Evolutionary conservation across 768 basidiomycete species (phyloP).

Genomic region (Lactarius trivialis): DNA sequence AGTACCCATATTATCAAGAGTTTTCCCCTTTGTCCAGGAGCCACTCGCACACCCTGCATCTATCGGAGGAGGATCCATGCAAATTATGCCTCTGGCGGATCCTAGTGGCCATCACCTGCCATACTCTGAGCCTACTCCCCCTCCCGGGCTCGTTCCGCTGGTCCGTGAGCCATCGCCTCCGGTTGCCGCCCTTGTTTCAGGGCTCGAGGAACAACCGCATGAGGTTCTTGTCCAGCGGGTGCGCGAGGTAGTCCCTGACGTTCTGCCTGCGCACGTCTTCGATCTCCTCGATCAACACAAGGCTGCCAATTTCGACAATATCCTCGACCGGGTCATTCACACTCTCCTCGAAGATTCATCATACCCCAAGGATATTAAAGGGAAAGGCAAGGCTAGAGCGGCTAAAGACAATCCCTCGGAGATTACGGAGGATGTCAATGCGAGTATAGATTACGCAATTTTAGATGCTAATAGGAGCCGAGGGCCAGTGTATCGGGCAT

Average conservation of each 20-base stretch:
- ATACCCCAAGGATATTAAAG: conserved; percentile 50
- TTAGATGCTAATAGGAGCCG: conserved; percentile 39
- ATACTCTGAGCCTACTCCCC: background rate
- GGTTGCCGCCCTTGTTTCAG: background rate
- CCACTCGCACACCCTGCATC: background rate
- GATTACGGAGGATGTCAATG: conserved; percentile 26
- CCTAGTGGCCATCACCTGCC: background rate
- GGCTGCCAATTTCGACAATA: conserved; percentile 31
- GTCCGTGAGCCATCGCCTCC: background rate
- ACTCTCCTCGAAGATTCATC: conserved; percentile 52
- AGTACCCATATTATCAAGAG: background rate
- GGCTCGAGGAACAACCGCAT: conserved; percentile 2
- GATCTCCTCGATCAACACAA: conserved; percentile 42
- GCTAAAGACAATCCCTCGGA: conserved; percentile 22
- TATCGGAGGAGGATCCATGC: background rate
- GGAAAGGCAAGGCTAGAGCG: conserved; percentile 38
- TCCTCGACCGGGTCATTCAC: conserved; percentile 52
- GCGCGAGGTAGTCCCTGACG: conserved; percentile 66
- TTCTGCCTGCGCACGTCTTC: conserved; percentile 48
- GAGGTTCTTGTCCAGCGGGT: conserved; percentile 41
- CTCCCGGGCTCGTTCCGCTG: background rate
- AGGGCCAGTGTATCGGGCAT: conserved; percentile 41
- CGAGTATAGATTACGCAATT: conserved; percentile 49
- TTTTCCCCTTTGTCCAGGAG: background rate
- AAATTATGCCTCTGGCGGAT: background rate